Evolutionary conservation across 106 monocot species (phyloP).

Genomic region (Dendrobium nobile): DNA sequence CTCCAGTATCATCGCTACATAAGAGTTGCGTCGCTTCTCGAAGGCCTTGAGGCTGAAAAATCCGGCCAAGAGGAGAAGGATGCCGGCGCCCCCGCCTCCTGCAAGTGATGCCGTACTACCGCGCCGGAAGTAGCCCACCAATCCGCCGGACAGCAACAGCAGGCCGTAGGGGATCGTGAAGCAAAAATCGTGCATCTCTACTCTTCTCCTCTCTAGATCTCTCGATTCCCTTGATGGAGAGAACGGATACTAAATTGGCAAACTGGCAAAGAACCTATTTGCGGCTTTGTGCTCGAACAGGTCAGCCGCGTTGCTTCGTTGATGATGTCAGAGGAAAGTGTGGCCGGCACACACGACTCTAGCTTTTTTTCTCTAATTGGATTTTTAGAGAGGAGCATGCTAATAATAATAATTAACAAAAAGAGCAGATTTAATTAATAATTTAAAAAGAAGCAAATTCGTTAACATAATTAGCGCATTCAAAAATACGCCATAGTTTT

Average conservation of each 20-base stretch:
- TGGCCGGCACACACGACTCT: background rate
- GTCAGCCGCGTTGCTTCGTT: background rate
- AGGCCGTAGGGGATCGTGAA: constrained; percentile 88
- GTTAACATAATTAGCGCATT: no score
- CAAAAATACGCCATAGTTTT: no score
- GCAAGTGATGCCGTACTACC: constrained; percentile 73
- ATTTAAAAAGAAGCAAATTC: no score
- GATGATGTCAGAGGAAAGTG: background rate
- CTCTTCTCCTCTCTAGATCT: background rate
- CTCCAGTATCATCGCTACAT: constrained; percentile 51
- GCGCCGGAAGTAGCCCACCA: constrained; percentile 38
- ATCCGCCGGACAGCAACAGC: constrained; percentile 57
- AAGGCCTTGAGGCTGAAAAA: constrained; percentile 71
- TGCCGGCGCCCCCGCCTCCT: constrained; percentile 60
- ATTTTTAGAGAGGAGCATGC: no score
- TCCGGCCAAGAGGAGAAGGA: constrained; percentile 58
- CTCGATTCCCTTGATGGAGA: background rate
- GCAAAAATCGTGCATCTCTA: constrained; percentile 85
- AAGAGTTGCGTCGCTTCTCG: constrained; percentile 60
- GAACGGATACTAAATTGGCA: background rate
- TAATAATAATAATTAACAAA: no score
- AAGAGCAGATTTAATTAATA: no score
- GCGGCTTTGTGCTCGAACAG: background rate
- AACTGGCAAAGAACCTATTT: background rate
- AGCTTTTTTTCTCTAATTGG: no score